Conservation (phyloP, 2,329 filamentous ascomycete genomes). For the Fusarium tupiense region DNA sequence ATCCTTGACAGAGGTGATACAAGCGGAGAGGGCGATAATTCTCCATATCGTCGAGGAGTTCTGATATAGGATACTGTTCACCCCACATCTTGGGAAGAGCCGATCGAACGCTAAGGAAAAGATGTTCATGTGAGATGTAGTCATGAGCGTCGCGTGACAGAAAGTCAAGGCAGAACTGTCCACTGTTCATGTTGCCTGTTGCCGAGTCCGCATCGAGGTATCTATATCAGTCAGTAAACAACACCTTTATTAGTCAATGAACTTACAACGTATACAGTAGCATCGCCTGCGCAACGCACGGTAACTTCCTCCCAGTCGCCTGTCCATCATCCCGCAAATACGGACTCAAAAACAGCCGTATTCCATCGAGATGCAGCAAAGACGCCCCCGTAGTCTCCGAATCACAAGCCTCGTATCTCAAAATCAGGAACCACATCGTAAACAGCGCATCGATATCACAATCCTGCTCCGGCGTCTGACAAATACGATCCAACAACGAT, state of each 20-base stretch:
- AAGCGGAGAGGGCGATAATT: slow-evolving; percentile 34
- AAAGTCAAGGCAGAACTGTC: slow-evolving; percentile 32
- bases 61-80: slow-evolving; percentile 26
- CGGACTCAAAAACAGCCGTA: slow-evolving; percentile 25
- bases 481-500: slow-evolving; percentile 20
- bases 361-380: slow-evolving; percentile 31
- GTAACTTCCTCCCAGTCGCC: not conserved
- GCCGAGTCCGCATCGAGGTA: slow-evolving; percentile 37
- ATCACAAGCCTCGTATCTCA: slow-evolving; percentile 30
- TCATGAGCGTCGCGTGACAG: slow-evolving; percentile 32
- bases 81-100: slow-evolving; percentile 38
- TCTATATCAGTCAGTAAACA: not conserved
- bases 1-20: slow-evolving; percentile 31
- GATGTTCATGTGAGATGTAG: slow-evolving; percentile 35
- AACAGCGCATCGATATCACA: slow-evolving; percentile 33
- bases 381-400: slow-evolving; percentile 25
- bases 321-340: slow-evolving; percentile 17
- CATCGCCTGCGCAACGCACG: slow-evolving; percentile 33
- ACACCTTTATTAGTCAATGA: accelerated
- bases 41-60: slow-evolving; percentile 34
- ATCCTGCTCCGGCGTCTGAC: not conserved
- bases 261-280: slow-evolving; percentile 30
- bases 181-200: slow-evolving; percentile 20
- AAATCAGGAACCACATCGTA: slow-evolving; percentile 38
- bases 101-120: slow-evolving; percentile 30